Conservation (phyloP, 176 grass and related monocot genomes). For the Ampelocalamus luodianensis region DNA sequence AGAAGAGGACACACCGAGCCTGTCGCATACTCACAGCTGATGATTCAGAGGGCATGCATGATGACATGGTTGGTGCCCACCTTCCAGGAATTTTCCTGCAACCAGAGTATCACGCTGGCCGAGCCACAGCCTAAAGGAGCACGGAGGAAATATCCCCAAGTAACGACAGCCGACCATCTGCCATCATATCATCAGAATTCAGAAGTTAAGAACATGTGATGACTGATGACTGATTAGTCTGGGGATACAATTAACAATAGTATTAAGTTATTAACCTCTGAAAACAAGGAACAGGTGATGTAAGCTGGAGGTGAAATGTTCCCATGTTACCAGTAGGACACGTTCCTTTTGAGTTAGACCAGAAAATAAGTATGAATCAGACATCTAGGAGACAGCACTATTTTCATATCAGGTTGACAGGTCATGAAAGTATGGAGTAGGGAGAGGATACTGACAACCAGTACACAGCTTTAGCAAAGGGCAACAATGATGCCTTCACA, state of each 20-base stretch:
- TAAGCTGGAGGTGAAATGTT: slow-evolving; percentile 18
- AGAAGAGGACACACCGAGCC: slow-evolving; percentile 3
- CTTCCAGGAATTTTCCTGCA: slow-evolving; percentile 42
- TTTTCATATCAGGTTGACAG: slow-evolving; percentile 18
- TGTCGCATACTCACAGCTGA: slow-evolving; percentile 18
- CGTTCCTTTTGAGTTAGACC: neutral
- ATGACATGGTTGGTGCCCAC: slow-evolving; percentile 40
- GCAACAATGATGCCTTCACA: neutral
- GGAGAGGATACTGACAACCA: neutral
- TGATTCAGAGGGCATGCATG: slow-evolving; percentile 36
- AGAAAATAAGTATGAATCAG: neutral
- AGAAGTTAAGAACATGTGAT: slow-evolving; percentile 27
- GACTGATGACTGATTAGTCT: neutral
- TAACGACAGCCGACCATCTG: slow-evolving; percentile 39
- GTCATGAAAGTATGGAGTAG: slow-evolving; percentile 10
- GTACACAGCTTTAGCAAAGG: neutral
- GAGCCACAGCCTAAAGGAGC: slow-evolving; percentile 12
- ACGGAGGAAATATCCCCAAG: slow-evolving; percentile 21
- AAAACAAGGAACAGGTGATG: slow-evolving; percentile 22
- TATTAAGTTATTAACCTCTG: neutral
- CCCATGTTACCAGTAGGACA: neutral
- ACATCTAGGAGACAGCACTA: neutral
- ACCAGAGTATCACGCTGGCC: slow-evolving; percentile 32
- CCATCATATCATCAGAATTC: slow-evolving; percentile 6
- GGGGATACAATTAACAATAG: neutral